phyloP scores from a whole-genome alignment of 2,329 filamentous ascomycete genomes.

The Cytospora paraplurivora region DNA sequence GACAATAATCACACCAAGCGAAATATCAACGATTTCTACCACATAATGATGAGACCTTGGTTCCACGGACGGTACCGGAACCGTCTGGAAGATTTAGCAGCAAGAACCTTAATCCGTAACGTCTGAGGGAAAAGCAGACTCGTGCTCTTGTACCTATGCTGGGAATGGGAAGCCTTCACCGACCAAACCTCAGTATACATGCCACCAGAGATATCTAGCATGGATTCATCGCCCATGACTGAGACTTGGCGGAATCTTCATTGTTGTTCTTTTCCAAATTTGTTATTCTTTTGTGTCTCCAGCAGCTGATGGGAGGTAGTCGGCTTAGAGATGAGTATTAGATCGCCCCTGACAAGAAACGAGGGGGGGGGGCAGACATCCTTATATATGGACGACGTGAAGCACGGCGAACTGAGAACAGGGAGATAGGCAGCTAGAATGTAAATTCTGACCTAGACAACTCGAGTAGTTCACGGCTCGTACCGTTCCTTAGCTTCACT shows the following conservation, averaged over 20 bases:
- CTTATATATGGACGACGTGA: not conserved
- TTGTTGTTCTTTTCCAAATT: too few species aligned
- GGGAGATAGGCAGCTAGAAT: not conserved
- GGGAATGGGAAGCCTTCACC: not conserved
- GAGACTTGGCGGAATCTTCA: too few species aligned
- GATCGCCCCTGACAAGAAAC: not conserved
- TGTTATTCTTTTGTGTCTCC: too few species aligned
- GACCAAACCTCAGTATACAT: too few species aligned
- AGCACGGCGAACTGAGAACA: not conserved
- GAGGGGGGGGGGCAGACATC: not conserved
- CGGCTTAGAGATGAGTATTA: not conserved
- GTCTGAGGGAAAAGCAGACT: not conserved
- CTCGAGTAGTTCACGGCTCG: not conserved
- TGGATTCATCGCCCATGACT: too few species aligned
- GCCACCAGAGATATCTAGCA: too few species aligned
- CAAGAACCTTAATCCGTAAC: not conserved
- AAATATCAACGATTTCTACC: not conserved
- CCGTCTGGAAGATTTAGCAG: not conserved
- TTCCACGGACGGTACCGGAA: not conserved
- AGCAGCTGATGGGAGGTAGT: not conserved
- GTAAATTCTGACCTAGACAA: not conserved
- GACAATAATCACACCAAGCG: not conserved
- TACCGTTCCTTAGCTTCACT: not conserved
- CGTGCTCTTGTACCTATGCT: too few species aligned
- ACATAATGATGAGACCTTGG: not conserved